Evolutionary conservation across 768 basidiomycete species (phyloP).

Genomic region (Termitomyces sp.): DNA sequence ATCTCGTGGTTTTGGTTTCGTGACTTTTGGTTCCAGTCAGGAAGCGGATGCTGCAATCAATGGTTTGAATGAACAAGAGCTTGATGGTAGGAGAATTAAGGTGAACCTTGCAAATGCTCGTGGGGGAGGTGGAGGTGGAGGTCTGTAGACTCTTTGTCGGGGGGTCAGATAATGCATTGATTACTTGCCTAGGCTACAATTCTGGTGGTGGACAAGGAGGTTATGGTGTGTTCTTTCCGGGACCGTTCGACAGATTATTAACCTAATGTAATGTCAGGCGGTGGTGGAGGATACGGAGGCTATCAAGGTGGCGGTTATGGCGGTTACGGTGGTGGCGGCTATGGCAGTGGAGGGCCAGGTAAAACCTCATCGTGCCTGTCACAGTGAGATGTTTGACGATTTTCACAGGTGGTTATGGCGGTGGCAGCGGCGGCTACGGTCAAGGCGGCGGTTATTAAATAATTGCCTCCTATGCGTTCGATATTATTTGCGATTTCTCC

Average conservation of each 20-base stretch:
- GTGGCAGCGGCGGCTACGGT: conserved; percentile 16
- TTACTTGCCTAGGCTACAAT: conserved; percentile 9
- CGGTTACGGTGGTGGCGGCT: conserved; percentile 2
- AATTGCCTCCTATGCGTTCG: conserved; percentile 2
- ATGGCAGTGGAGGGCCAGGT: conserved; percentile 14
- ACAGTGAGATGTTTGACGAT: background rate
- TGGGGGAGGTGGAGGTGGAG: conserved; percentile 45
- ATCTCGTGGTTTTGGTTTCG: conserved; percentile 96
- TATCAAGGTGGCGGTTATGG: background rate
- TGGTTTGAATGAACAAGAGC: conserved; percentile 80
- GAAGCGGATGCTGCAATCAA: conserved; percentile 80
- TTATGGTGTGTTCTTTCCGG: conserved; percentile 5
- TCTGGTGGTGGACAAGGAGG: conserved; percentile 15
- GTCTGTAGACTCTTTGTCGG: conserved; percentile 11
- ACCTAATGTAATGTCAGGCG: background rate
- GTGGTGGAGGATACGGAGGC: background rate
- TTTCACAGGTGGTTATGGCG: background rate
- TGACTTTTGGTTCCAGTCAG: conserved; percentile 54
- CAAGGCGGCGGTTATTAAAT: conserved; percentile 20
- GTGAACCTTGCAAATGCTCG: conserved; percentile 80
- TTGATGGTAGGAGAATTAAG: conserved; percentile 90
- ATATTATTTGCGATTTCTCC: conserved; percentile 8
- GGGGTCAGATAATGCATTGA: background rate
- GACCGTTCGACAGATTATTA: background rate
- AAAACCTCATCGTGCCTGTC: background rate